phyloP scores from a whole-genome alignment of 352 stramenopile species.

The Globisporangium recalcitrans region DNA sequence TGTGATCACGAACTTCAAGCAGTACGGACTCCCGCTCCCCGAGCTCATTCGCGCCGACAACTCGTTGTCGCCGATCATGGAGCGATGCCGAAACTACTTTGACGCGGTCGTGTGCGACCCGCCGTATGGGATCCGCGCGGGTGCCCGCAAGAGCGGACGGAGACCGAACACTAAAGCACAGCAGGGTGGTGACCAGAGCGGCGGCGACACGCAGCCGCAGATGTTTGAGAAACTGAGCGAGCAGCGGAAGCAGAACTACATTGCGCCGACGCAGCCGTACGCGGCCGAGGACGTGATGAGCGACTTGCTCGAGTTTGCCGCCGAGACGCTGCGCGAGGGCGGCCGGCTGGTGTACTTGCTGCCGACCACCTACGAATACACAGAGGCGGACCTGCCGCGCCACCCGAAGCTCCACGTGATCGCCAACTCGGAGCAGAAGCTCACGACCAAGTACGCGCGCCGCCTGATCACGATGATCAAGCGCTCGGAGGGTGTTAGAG shows the following conservation, averaged over 20 bases:
- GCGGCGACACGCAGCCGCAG: conserved; percentile 13
- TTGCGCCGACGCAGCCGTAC: conserved; percentile 94
- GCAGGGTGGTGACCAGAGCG: conserved; percentile 24
- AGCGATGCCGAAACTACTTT: conserved; percentile 55
- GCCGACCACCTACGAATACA: conserved; percentile 81
- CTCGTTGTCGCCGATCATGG: conserved; percentile 54
- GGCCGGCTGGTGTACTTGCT: conserved; percentile 86
- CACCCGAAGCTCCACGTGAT: conserved; percentile 67
- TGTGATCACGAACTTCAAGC: conserved; percentile 85
- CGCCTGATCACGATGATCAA: conserved; percentile 88
- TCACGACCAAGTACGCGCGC: conserved; percentile 81
- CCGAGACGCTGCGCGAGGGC: conserved; percentile 61
- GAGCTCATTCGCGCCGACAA: conserved; percentile 94
- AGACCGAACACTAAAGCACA: conserved; percentile 25
- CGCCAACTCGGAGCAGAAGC: conserved; percentile 78
- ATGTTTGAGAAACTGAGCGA: conserved; percentile 39
- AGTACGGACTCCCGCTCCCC: conserved; percentile 91
- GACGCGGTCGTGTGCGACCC: conserved; percentile 92
- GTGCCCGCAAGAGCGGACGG: conserved; percentile 90
- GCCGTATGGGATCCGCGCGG: conserved; percentile 92
- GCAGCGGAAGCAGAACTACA: conserved; percentile 90
- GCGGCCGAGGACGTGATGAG: conserved; percentile 95
- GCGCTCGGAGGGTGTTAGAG: conserved; percentile 12
- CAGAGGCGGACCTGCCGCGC: conserved; percentile 65
- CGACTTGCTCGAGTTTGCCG: conserved; percentile 92